Evolutionary conservation across 305 asterid genomes (phyloP).

Genomic region (Solanum hybrid): DNA sequence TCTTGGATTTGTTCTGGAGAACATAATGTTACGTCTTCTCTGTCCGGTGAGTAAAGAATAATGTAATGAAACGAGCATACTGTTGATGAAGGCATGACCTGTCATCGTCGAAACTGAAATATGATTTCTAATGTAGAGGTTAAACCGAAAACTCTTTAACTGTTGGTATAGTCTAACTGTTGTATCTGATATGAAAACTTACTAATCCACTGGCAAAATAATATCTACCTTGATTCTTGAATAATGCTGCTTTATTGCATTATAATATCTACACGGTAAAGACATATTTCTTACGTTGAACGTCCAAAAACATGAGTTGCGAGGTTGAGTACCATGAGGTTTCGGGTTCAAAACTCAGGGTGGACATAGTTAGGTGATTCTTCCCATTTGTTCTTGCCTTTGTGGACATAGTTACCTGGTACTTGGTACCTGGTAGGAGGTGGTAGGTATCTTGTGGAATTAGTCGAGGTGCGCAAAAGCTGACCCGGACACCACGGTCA

Average conservation of each 20-base stretch:
- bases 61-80: background rate
- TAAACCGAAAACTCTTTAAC: background rate
- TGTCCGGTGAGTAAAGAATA: background rate
- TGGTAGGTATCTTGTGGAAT: background rate
- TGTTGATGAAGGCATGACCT: background rate
- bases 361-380: background rate
- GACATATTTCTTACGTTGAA: background rate
- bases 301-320: background rate
- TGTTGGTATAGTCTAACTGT: background rate
- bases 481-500: background rate
- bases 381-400: background rate
- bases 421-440: background rate
- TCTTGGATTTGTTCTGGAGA: background rate
- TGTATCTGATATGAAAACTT: background rate
- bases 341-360: background rate
- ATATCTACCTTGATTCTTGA: background rate
- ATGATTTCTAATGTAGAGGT: background rate
- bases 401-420: background rate
- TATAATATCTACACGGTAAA: background rate
- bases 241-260: background rate
- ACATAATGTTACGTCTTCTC: background rate
- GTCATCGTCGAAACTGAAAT: background rate
- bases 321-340: background rate
- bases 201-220: background rate
- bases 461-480: background rate